A percentile compares a stretch with the other conserved stretches of the same genome.
These are phyloP conservation scores for Pseudogymnoascus sp. DNA, from an alignment of 2,329 filamentous ascomycete genomes.

Conservation along the genomic window DNA sequence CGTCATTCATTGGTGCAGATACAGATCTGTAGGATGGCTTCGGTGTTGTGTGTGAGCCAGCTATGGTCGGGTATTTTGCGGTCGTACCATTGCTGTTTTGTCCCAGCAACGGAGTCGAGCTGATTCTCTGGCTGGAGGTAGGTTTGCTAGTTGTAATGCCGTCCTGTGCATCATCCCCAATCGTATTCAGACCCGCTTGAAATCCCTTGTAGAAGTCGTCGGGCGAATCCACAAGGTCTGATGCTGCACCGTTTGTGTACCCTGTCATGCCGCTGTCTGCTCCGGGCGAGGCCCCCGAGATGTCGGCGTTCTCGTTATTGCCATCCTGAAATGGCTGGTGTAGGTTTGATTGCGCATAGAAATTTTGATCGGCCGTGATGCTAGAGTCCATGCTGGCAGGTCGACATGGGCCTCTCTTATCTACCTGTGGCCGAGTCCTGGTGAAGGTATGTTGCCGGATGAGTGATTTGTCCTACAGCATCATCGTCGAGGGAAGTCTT, in stretches of 20 bases:
- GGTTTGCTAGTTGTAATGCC: neutral
- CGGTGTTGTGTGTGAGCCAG: conserved; percentile 33
- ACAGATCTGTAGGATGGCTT: conserved; percentile 44
- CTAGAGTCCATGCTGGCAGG: conserved; percentile 26
- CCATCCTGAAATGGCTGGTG: neutral
- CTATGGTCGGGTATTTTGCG: conserved; percentile 40
- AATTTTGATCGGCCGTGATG: conserved; percentile 29
- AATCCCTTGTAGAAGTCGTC: conserved; percentile 45
- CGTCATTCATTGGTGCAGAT: conserved; percentile 46
- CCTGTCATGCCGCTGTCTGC: neutral
- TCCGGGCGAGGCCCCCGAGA: neutral
- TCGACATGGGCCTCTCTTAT: conserved; percentile 1
- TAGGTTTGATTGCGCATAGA: conserved; percentile 19
- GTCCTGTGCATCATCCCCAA: neutral
- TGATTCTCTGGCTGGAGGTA: neutral
- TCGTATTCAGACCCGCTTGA: conserved; percentile 27
- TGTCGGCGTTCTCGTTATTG: neutral
- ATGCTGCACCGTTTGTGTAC: neutral
- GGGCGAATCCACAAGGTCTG: conserved; percentile 23
- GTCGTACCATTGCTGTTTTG: conserved; percentile 45
- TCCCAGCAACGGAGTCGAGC: conserved; percentile 36
- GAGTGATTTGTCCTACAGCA: neutral
- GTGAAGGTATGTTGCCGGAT: conserved; percentile 5
- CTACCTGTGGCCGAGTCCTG: conserved; percentile 1
- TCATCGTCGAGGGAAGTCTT: neutral